Percentiles rank a stretch among this genome's conserved stretches.
These are phyloP conservation scores for Glarea lozoyensis DNA, from an alignment of 495 filamentous ascomycete genomes.

Conservation along the genomic window DNA sequence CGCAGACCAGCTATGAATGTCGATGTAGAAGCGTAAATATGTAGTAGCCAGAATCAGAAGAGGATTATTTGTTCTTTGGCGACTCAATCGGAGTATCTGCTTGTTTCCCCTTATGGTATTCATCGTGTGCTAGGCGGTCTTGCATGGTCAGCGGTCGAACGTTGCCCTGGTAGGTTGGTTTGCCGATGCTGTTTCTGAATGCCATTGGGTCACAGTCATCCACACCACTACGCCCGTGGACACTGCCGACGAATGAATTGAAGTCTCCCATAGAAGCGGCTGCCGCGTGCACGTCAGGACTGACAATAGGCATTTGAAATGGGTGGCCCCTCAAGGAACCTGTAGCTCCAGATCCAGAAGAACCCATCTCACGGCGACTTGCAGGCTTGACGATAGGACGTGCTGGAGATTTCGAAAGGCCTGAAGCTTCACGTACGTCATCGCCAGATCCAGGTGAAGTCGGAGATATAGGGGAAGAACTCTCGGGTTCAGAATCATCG, in stretches of 20 bases:
- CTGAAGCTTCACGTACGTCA: neutral
- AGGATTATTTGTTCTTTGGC: no score
- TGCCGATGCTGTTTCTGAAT: slow-evolving; percentile 7
- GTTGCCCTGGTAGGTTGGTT: no score
- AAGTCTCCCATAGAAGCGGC: slow-evolving; percentile 16
- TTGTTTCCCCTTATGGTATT: no score
- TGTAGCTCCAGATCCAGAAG: slow-evolving; percentile 2
- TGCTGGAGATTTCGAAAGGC: slow-evolving; percentile 10
- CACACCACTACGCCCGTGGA: slow-evolving; percentile 12
- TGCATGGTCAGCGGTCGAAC: no score
- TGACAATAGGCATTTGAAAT: slow-evolving; percentile 20
- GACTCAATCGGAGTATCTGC: no score
- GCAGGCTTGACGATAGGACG: slow-evolving; percentile 6
- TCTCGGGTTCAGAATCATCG: slow-evolving; percentile 3
- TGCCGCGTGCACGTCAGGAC: slow-evolving; percentile 12
- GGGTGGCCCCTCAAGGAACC: slow-evolving; percentile 16
- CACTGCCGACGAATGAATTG: slow-evolving; percentile 19
- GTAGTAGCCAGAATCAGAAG: no score
- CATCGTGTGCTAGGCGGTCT: no score
- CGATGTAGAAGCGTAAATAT: no score
- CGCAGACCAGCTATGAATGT: no score
- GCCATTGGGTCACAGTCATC: slow-evolving; percentile 13
- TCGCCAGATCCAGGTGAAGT: neutral
- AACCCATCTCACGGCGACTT: neutral
- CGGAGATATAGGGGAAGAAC: no score